Evolutionary conservation across 306 rosid genomes (phyloP).

Genomic region (peach (Prunus persica)): Prunus_persica_NCBIv2 NC_034010.1:21471501-21472000

Average conservation of each 20-base stretch:
- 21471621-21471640: neutral
- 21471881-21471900: constrained; percentile 7
- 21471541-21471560: too few relatives aligned
- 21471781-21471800: neutral
- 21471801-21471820: neutral
- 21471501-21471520: too few relatives aligned
- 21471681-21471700: neutral
- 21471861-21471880: neutral
- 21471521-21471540: too few relatives aligned
- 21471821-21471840: neutral
- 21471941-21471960: constrained; percentile 19
- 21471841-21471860: neutral
- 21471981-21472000: neutral
- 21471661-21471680: neutral
- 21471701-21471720: neutral
- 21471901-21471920: constrained; percentile 3
- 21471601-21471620: neutral
- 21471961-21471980: neutral
- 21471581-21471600: too few relatives aligned
- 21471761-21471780: constrained; percentile 11
- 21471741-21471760: too few relatives aligned
- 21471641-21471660: neutral
- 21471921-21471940: constrained; percentile 24
- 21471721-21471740: neutral
- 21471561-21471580: too few relatives aligned